Base-by-base conservation (phyloP, 2,329 filamentous ascomycete genomes). In the Juglanconis sp. region DNA sequence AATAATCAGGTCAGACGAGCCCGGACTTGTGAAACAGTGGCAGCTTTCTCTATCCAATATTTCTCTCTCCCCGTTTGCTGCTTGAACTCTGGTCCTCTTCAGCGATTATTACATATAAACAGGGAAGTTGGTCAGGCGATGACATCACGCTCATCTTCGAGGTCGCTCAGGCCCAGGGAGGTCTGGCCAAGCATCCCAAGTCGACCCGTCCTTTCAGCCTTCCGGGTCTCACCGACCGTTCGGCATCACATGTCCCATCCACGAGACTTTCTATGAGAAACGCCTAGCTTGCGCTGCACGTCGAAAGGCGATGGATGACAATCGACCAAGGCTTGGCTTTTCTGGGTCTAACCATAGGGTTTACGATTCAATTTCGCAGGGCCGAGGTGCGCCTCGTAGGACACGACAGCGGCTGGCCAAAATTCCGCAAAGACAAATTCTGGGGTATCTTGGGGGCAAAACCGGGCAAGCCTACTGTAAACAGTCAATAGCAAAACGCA, bases 351-450 rank as follows among this genome's bases (percentile, higher is more conserved):
- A 32, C 48, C 13, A 31, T n/a, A 9, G 31, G 31, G 48, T 8
- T 13, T 11, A 38, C 32, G n/a, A 52, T 34, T 38, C 34, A 24
- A 24, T 38, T 17, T 38, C n/a, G 10, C n/a, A 36, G 30, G 36
- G 49, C n/a, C 30, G 50, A 34, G 36, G 32, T 61, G 54, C 46
- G 61, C 58, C 48, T 35, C 51, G 55, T 32, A 35, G 55, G 17
- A 61, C 55, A 36, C 54, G 49, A 51, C 54, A 50, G 24, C 24
- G 24, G 24, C 24, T 24, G 11, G 13, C 5, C 5, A 11, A 38
- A 52, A 34, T 24, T 24, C 24, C 24, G 24, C 24, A 24, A 24
- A 24, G 24, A 24, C 24, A 24, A 17, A 24, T 24, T 24, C 24
- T 24, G 51, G 34, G 49, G 57, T 57, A 60, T 54, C 59, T 57